Evolutionary conservation across 2,329 filamentous ascomycete species (phyloP).

Genomic region (Meredithiella fracta): DNA sequence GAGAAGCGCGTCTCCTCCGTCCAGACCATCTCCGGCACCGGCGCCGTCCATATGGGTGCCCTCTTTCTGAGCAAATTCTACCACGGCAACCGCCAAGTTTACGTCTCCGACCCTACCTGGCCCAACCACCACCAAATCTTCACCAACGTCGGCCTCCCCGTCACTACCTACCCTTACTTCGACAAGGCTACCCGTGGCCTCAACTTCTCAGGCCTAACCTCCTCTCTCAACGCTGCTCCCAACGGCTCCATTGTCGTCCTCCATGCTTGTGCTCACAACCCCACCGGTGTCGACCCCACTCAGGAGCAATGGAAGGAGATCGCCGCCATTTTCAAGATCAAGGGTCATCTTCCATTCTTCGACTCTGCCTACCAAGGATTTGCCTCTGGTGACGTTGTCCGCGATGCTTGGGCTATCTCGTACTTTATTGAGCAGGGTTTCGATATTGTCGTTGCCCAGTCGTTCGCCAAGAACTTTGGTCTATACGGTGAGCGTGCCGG

Average conservation of each 20-base stretch:
- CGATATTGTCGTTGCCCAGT: constrained; percentile 75
- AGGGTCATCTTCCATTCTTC: constrained; percentile 92
- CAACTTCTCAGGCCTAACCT: constrained; percentile 79
- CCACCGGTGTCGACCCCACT: constrained; percentile 89
- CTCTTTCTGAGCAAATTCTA: constrained; percentile 90
- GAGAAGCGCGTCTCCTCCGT: constrained; percentile 70
- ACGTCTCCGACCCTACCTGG: constrained; percentile 93
- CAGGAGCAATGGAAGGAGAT: constrained; percentile 89
- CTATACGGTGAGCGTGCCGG: constrained; percentile 93
- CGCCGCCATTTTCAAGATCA: constrained; percentile 56
- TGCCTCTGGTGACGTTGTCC: constrained; percentile 71
- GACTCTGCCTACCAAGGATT: constrained; percentile 97
- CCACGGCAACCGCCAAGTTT: constrained; percentile 56
- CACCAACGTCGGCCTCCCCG: constrained; percentile 64
- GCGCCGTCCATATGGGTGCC: constrained; percentile 81
- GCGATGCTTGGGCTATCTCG: constrained; percentile 81
- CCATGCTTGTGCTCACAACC: constrained; percentile 95
- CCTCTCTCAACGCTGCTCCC: constrained; percentile 51
- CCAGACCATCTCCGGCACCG: constrained; percentile 94
- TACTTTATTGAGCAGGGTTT: constrained; percentile 90
- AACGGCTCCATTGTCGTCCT: constrained; percentile 74
- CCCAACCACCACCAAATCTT: constrained; percentile 99
- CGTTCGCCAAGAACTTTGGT: constrained; percentile 96
- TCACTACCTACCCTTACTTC: constrained; percentile 88
- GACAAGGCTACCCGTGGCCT: constrained; percentile 74